Percentiles rank a stretch among this genome's conserved stretches.
phyloP scores from a whole-genome alignment of 352 stramenopile genomes.

The Pythium angustatum region DNA sequence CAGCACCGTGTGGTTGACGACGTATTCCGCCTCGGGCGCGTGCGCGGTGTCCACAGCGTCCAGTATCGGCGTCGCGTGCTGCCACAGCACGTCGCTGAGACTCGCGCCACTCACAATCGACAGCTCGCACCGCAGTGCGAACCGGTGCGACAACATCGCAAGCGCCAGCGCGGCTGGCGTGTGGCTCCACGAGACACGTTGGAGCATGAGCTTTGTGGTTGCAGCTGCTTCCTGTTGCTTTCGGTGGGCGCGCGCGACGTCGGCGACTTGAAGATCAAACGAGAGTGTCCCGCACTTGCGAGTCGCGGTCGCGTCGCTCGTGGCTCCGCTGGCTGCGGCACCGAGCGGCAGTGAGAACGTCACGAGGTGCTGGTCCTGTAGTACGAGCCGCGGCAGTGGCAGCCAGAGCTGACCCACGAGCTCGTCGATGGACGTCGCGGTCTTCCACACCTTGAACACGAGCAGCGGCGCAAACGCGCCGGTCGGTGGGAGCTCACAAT shows the following conservation, averaged over 20 bases:
- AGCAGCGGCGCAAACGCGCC: not conserved
- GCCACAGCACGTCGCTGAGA: slow-evolving; percentile 20
- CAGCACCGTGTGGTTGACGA: slow-evolving; percentile 5
- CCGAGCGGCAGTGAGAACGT: slow-evolving; percentile 24
- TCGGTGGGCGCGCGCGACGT: not conserved
- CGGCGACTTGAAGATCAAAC: slow-evolving; percentile 27
- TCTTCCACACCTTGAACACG: slow-evolving; percentile 5
- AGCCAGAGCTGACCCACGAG: slow-evolving; percentile 10
- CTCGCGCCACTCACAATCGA: slow-evolving; percentile 8
- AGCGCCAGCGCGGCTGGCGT: slow-evolving; percentile 10
- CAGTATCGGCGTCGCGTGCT: slow-evolving; percentile 6
- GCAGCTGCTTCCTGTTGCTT: not conserved
- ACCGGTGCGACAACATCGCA: not conserved
- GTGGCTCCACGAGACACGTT: slow-evolving; percentile 11
- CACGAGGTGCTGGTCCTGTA: slow-evolving; percentile 24
- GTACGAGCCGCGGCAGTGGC: slow-evolving; percentile 10
- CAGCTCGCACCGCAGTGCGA: slow-evolving; percentile 7
- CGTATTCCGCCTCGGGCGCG: not conserved
- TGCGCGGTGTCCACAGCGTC: not conserved
- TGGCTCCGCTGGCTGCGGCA: not conserved
- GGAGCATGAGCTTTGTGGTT: not conserved
- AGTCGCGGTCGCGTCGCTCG: not conserved
- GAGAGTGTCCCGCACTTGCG: slow-evolving; percentile 19
- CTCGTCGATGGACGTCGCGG: not conserved
- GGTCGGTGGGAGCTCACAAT: not conserved